Conservation (phyloP, 192 early-diverging fungal species). For the Globomyces pollinis-pini region DNA sequence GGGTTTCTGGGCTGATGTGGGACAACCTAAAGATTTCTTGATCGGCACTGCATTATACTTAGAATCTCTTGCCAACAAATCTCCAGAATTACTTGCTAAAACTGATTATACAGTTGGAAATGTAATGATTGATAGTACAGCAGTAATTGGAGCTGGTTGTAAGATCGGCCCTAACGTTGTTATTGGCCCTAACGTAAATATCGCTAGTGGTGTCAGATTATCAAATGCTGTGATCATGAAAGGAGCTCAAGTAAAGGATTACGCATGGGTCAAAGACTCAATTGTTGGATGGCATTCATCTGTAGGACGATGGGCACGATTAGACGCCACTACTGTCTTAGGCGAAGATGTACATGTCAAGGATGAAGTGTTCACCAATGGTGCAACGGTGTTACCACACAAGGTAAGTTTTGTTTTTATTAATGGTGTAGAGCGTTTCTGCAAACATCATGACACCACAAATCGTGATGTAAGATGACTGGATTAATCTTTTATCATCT, state of each 20-base stretch:
- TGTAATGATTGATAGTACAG: constrained; percentile 84
- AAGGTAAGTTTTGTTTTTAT: constrained; percentile 23
- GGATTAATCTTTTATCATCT: too few relatives aligned
- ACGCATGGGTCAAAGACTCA: constrained; percentile 80
- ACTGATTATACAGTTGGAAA: constrained; percentile 67
- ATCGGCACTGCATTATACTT: constrained; percentile 92
- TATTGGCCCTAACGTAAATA: constrained; percentile 80
- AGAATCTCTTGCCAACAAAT: constrained; percentile 67
- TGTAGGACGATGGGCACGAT: constrained; percentile 87
- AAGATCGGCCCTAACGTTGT: constrained; percentile 97
- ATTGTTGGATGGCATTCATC: constrained; percentile 97
- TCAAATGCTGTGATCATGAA: constrained; percentile 81
- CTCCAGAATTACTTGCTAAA: constrained; percentile 61
- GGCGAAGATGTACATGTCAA: constrained; percentile 94
- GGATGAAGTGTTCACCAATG: constrained; percentile 64
- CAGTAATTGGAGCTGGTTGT: constrained; percentile 90
- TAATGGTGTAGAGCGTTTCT: constrained; percentile 21
- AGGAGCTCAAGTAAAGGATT: constrained; percentile 71
- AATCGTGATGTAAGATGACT: constrained; percentile 37
- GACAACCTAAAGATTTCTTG: constrained; percentile 97
- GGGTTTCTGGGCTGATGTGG: constrained; percentile 99
- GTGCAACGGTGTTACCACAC: constrained; percentile 44
- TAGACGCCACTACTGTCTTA: constrained; percentile 89
- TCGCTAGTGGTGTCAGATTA: constrained; percentile 91
- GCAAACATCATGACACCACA: constrained; percentile 25